A percentile compares a stretch with the other conserved stretches of the same genome.
Evolutionary conservation across 805 yeast species (phyloP).

Genomic region (Metschnikowia sp.): DNA sequence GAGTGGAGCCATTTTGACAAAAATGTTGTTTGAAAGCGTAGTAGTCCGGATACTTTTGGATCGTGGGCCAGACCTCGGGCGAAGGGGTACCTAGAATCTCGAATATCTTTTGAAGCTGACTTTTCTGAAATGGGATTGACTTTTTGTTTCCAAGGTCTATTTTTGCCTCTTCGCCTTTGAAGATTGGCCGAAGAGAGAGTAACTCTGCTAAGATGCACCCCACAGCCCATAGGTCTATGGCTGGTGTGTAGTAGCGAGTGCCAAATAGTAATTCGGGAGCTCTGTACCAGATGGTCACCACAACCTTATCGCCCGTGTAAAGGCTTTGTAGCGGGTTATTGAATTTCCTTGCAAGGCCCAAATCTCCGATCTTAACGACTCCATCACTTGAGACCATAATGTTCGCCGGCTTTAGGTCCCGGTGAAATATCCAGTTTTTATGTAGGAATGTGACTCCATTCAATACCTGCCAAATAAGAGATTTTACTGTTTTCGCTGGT

Average conservation of each 20-base stretch:
- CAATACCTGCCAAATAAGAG: conserved; percentile 87
- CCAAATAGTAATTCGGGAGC: conserved; percentile 92
- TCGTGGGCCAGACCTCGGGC: conserved; percentile 70
- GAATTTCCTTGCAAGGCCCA: conserved; percentile 87
- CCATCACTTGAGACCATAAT: conserved; percentile 92
- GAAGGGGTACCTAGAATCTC: conserved; percentile 94
- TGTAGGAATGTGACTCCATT: conserved; percentile 90
- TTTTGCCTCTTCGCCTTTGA: conserved; percentile 97
- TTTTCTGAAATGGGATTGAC: conserved; percentile 89
- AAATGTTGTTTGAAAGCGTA: conserved; percentile 44
- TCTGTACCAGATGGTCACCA: conserved; percentile 95
- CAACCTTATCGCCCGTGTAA: conserved; percentile 91
- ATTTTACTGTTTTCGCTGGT: conserved; percentile 74
- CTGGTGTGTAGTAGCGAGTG: conserved; percentile 87
- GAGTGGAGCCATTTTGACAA: conserved; percentile 40
- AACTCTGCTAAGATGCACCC: conserved; percentile 94
- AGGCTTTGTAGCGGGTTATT: conserved; percentile 82
- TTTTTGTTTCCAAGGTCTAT: conserved; percentile 80
- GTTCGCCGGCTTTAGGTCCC: conserved; percentile 96
- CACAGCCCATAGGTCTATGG: conserved; percentile 92
- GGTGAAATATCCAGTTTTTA: conserved; percentile 93
- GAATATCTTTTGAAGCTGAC: conserved; percentile 84
- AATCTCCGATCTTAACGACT: conserved; percentile 91
- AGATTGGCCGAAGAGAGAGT: conserved; percentile 83
- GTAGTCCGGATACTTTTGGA: conserved; percentile 82